Base-by-base conservation (phyloP, 305 asterid species). In the Rubia tinctorum region DNA sequence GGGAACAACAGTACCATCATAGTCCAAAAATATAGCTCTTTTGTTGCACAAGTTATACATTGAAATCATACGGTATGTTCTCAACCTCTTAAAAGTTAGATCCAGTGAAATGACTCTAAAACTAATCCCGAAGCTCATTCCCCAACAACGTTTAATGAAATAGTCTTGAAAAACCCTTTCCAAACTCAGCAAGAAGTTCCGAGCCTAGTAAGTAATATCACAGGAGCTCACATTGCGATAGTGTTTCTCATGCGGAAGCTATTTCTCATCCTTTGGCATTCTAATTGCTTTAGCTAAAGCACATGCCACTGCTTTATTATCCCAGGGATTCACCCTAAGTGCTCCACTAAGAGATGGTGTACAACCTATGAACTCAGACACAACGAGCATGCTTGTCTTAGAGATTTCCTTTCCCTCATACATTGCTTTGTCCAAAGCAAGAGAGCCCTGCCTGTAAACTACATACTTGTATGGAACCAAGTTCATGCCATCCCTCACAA, bases 401-500 rank as follows among this genome's bases (percentile, higher is more conserved):
- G 39, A 5, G 39, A 34, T 34, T 34, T 34, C 5, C 39, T 34
- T 34, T 34, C 86, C 82, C 27, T 89, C 39, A 71, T 85, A 90
- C 77, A 86, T 75, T 15, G 83, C 86, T 75, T 88, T 80, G 74
- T 85, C 85, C 86, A 88, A 72, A 34, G 65, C 67, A 58, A 85
- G 72, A 25, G 97, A 86, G 23, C 97, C 92, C 84, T 92, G 92
- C 80, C 97, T 82, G 86, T 96, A 92, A 13, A 92, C 91, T 42
- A 90, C 79, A 63, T 92, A 92, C 84, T 92, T 92, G 71, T 90
- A 92, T 0, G 97, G 97, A 67, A 92, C 93, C 83, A 92, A 87
- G 81, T 92, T 92, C 97, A 92, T 90, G 9, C 97, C 97, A 73
- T 92, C 97, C 81, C 97, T 90, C 53, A 92, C 97, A 18, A 95